These are phyloP conservation scores for Cyberlindnera saturnus DNA, from an alignment of 805 yeast genomes.

Conservation along the genomic window DNA sequence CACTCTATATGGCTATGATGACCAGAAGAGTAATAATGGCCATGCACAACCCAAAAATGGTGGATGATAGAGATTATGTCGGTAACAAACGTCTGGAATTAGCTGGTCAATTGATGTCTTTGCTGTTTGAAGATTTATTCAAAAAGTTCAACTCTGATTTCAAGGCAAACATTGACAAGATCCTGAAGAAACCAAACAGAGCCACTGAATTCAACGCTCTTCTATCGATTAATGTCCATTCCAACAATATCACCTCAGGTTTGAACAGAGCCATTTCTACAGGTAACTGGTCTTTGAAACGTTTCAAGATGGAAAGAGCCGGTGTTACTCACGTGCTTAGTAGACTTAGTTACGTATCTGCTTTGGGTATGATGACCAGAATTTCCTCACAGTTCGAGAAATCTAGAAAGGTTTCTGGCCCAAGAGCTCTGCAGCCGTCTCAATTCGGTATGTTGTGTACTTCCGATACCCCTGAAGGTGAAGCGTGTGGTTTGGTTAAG, in stretches of 20 bases:
- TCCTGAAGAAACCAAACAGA: slow-evolving; percentile 87
- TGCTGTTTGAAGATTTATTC: slow-evolving; percentile 93
- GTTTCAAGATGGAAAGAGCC: slow-evolving; percentile 99
- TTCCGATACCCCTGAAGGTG: slow-evolving; percentile 99
- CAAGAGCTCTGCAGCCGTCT: slow-evolving; percentile 97
- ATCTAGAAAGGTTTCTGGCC: slow-evolving; percentile 96
- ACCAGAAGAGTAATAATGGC: slow-evolving; percentile 95
- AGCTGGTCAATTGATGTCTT: slow-evolving; percentile 95
- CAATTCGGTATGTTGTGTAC: slow-evolving; percentile 99
- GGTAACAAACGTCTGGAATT: slow-evolving; percentile 96
- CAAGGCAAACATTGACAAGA: slow-evolving; percentile 90
- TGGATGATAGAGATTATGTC: slow-evolving; percentile 98
- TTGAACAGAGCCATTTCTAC: slow-evolving; percentile 95
- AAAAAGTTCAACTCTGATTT: slow-evolving; percentile 94
- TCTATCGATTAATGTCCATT: slow-evolving; percentile 81
- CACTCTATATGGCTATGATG: slow-evolving; percentile 92
- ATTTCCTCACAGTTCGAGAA: slow-evolving; percentile 98
- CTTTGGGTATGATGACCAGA: slow-evolving; percentile 99
- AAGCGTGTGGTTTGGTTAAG: slow-evolving; percentile 97
- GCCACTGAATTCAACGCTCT: slow-evolving; percentile 95
- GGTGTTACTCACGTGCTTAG: slow-evolving; percentile 97
- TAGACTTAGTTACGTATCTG: slow-evolving; percentile 86
- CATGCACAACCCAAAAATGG: slow-evolving; percentile 87
- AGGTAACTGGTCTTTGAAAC: slow-evolving; percentile 97
- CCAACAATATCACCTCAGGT: slow-evolving; percentile 90